Evolutionary conservation across 805 yeast species (phyloP), one percentile per base, ranked within the genome.

Genomic region (Candida sphagnicola): DNA sequence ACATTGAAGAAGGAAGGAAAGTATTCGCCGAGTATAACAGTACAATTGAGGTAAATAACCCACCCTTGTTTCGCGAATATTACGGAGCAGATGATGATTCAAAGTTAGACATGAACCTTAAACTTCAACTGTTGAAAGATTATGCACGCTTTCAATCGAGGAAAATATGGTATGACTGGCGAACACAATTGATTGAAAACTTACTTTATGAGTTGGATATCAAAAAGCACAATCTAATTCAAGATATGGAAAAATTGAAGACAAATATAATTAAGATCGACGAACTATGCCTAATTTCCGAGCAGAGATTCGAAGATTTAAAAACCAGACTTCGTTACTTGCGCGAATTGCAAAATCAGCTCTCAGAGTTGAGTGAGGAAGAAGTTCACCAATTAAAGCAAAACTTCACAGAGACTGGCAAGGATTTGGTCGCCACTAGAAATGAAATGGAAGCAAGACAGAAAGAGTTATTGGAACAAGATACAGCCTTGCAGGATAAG

Each of bases 131-230:
- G 10, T 59, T 80, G 31, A 77, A 77, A 49, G 72, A 67, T 21
- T 73, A 59, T 42, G 67, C 85, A 1, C 63, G 78, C 21, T 62
- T 70, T 21, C 76, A 75, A 48, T 77, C 85, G 0, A 67, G 64
- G 41, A 70, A 67, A 28, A 72, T 73, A 0, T 81, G 86, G 85
- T 76, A 75, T 46, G 73, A 70, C 35, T 81, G 87, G 88, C 60
- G 85, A 43, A 53, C 63, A 10, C 75, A 76, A 43, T 67, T 79
- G 34, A 50, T 74, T 4, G 60, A 63, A 17, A 78, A 76, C 29
- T 59, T 80, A 12, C 49, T 70, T 23, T 54, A 47, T 13, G 64
- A 64, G 28, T 45, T 67, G 15, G 44, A 52, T 17, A 44, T 34
- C 19, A 40, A 40, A 8, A 25, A 38, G 5, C 32, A 42, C n/a